Evolutionary conservation across 2,329 filamentous ascomycete genomes (phyloP), one percentile per base, ranked within the genome.

Genomic region (Onygena corvina): DNA sequence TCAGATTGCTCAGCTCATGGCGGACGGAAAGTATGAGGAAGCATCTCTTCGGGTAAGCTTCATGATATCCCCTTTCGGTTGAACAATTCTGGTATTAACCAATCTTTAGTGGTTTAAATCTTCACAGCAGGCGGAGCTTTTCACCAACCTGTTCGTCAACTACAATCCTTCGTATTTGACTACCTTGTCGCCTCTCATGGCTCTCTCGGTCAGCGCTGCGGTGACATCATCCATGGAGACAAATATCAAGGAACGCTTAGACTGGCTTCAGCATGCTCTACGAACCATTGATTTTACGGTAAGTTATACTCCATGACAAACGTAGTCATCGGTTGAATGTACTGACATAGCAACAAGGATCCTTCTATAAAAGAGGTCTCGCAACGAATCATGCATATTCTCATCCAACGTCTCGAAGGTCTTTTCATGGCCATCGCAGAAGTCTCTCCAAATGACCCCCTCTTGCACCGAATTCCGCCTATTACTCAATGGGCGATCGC

Each of bases 181-280:
- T 14, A 66, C 69, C 33, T 70, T 81, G 14, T 72, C 76, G 25
- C 73, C 76, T 1, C 71, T 83, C 34, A 71, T 81, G 30, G 69
- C 72, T 20, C 70, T 83, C 35, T 80, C 77, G 2, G 76, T 80
- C 21, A 76, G 75, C 47, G 77, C 77, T 18, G 77, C 79, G n/a
- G 74, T 81, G 21, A 79, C 76, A 1, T 71, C 74, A 2, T 71
- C 71, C 38, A 65, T 81, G 50, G 67, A 74, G 25, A 74, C 71
- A 7, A 74, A 77, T 53, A 60, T 76, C 21, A 58, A 64, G 29
- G 68, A 76, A 60, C 76, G 79, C 50, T 69, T 83, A 11, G 63
- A 71, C 18, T 83, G 79, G 79, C 68, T 82, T 21, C 70, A 74
- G 46, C 67, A 70, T 46, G 75, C 78, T 8, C 66, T 82, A 49